Evolutionary conservation across 2,329 filamentous ascomycete species (phyloP), one percentile per base, ranked within the genome.

Genomic region (Aspergillus terreus): DNA sequence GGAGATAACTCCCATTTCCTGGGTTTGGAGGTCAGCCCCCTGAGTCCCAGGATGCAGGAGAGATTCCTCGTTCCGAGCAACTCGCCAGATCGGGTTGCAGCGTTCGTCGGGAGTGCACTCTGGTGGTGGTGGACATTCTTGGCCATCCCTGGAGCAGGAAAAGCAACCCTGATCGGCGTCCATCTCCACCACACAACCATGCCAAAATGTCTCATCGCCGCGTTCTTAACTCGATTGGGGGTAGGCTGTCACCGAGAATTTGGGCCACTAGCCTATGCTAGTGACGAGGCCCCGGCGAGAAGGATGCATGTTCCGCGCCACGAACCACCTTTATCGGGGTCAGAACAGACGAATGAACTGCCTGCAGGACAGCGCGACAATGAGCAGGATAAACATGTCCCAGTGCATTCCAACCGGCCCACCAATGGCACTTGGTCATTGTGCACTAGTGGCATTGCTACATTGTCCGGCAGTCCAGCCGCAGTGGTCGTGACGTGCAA

Each of bases 361-460:
- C 35, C 11, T 38, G 35, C 14, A 38, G 14, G 14, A n/a, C 35
- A 38, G 7, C 14, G 35, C 35, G 35, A 38, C 35, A 6, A 30
- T 7, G 27, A 30, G 9, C 35, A 17, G n/a, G 40, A 42, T 42
- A 12, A 42, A 42, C 40, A 42, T 42, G 15, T 21, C 17, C 15
- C 40, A 23, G 19, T 7, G 40, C 40, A 42, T 42, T 19, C 40
- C 40, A 42, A n/a, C 40, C 40, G 27, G 42, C 50, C 42, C 44
- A 27, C 52, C 50, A 58, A 55, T 55, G 21, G 30, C 21, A 36
- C 33, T 47, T 38, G 38, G 48, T 54, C 52, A 52, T 27, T 47
- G 33, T 47, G 47, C 48, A 47, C 49, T 57, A 51, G 49, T 25
- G 23, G 50, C 54, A 57, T 60, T 48, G 49, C 51, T 45, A 45